Conservation (phyloP, 306 rosid genomes). For the Abrus pulchellus region DNA sequence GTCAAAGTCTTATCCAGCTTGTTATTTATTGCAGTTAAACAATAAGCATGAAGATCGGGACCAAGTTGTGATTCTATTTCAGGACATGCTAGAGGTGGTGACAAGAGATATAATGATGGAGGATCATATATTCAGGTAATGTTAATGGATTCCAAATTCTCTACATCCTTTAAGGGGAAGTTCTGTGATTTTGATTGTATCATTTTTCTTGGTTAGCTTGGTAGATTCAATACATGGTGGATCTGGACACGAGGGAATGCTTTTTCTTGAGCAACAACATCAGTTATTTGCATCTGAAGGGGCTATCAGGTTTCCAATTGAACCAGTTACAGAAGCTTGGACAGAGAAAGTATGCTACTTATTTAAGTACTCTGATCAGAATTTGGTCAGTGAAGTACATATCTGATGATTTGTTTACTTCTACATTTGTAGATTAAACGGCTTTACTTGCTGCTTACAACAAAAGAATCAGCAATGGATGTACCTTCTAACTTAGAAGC, state of each 20-base stretch:
- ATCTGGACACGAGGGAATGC: constrained; percentile 77
- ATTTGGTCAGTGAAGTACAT: constrained; percentile 21
- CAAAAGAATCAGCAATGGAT: constrained; percentile 99
- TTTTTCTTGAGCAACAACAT: constrained; percentile 70
- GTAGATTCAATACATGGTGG: constrained; percentile 81
- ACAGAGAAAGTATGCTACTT: constrained; percentile 77
- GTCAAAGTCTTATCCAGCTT: constrained; percentile 42
- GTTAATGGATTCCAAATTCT: constrained; percentile 34
- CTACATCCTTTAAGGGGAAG: constrained; percentile 14
- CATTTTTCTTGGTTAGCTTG: constrained; percentile 63
- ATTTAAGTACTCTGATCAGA: not conserved
- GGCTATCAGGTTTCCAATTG: constrained; percentile 90
- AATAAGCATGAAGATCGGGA: constrained; percentile 83
- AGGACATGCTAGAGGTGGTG: constrained; percentile 97
- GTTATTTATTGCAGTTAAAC: constrained; percentile 62
- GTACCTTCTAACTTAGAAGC: constrained; percentile 99
- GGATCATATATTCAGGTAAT: constrained; percentile 79
- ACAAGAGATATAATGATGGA: constrained; percentile 95
- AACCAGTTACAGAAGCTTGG: constrained; percentile 81
- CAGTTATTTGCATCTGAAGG: constrained; percentile 96
- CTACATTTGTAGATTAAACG: constrained; percentile 73
- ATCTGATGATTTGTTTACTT: constrained; percentile 19
- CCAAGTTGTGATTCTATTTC: constrained; percentile 89
- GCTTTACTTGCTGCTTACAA: constrained; percentile 79
- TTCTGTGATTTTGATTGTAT: constrained; percentile 39